Evolutionary conservation across 169 alveolate species (phyloP).

Genomic region (Plasmodium blacklocki): DNA sequence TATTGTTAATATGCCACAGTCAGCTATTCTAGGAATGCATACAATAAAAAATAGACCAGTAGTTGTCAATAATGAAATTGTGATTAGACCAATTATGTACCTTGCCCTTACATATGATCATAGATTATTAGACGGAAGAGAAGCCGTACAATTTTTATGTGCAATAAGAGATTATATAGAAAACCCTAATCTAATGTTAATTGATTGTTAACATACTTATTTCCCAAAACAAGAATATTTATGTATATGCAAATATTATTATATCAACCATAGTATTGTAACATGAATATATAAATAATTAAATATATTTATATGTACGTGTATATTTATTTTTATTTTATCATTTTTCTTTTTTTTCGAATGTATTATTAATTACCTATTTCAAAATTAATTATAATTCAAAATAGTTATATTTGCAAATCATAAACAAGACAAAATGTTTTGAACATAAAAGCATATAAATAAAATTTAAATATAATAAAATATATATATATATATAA

Average conservation of each 20-base stretch:
- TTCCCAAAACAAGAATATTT: no score
- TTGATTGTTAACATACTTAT: slow-evolving; percentile 44
- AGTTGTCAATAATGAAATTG: slow-evolving; percentile 92
- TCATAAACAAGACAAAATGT: no score
- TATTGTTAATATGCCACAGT: slow-evolving; percentile 95
- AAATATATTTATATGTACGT: background rate
- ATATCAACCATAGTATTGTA: background rate
- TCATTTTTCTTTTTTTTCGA: background rate
- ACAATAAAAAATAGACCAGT: slow-evolving; percentile 94
- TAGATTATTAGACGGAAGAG: slow-evolving; percentile 97
- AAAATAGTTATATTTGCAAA: no score
- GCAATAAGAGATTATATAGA: slow-evolving; percentile 93
- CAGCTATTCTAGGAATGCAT: slow-evolving; percentile 96
- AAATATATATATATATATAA: background rate
- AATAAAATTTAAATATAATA: no score
- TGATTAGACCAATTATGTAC: slow-evolving; percentile 95
- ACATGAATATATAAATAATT: background rate
- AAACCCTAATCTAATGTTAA: slow-evolving; percentile 89
- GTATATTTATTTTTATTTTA: background rate
- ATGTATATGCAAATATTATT: no score
- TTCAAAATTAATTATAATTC: slow-evolving; percentile 1
- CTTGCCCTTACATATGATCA: slow-evolving; percentile 97
- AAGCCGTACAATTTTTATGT: slow-evolving; percentile 96
- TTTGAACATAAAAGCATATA: no score
- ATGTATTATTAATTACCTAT: background rate